Conservation (phyloP, 306 rosid genomes). For the Trichosanthes truncata region DNA sequence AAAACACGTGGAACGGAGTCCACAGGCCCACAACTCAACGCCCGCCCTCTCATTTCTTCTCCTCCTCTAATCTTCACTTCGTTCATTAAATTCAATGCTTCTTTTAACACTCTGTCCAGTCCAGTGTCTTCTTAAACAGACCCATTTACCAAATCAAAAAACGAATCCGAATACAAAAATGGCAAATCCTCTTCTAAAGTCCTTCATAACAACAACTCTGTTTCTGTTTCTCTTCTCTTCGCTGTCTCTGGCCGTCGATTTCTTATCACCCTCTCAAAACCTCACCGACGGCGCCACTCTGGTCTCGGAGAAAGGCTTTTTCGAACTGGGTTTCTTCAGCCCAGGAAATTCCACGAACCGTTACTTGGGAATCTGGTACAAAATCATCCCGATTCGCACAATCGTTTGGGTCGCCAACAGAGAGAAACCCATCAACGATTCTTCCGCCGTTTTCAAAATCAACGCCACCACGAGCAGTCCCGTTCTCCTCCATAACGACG, state of each 20-base stretch:
- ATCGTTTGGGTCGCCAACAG: slow-evolving; percentile 60
- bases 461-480: slow-evolving; percentile 10
- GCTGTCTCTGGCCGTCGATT: slow-evolving; percentile 18
- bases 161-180: not conserved
- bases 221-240: not conserved
- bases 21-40: not conserved
- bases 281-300: slow-evolving; percentile 25
- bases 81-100: not conserved
- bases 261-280: slow-evolving; percentile 19
- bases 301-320: slow-evolving; percentile 27
- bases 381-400: slow-evolving; percentile 15
- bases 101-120: not conserved
- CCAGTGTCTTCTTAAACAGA: not conserved
- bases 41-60: not conserved
- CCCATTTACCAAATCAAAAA: not conserved
- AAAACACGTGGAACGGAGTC: not conserved
- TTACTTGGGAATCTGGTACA: slow-evolving; percentile 45
- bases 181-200: not conserved
- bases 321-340: slow-evolving; percentile 50
- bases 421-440: slow-evolving; percentile 24
- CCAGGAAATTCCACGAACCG: slow-evolving; percentile 27
- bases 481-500: slow-evolving; percentile 10
- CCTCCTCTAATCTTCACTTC: not conserved
- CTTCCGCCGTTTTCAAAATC: slow-evolving; percentile 25
- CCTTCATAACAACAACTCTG: not conserved